A percentile compares a stretch with the other conserved stretches of the same genome.
phyloP scores from a whole-genome alignment of 2,329 filamentous ascomycete species.

The Allantophomopsis cytisporea region DNA sequence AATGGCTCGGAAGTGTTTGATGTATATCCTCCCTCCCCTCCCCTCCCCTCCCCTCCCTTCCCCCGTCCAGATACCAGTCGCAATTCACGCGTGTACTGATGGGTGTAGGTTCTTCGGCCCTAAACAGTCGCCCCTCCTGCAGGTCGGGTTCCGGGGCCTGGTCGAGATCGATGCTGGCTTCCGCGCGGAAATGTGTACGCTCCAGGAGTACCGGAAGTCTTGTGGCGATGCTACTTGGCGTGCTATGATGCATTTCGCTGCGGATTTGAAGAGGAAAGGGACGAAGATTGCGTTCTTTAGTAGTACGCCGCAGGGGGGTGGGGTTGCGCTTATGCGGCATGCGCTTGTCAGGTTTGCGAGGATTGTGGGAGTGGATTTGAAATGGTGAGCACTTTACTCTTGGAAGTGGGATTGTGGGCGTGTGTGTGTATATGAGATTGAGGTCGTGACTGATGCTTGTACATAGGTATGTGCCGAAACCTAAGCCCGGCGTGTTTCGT shows the following conservation, averaged over 20 bases:
- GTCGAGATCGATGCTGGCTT: constrained; percentile 44
- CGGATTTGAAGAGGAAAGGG: constrained; percentile 35
- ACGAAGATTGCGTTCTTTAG: constrained; percentile 51
- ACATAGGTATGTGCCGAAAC: constrained; percentile 50
- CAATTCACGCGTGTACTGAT: constrained; percentile 4
- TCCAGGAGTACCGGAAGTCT: constrained; percentile 36
- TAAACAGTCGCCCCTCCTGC: constrained; percentile 52
- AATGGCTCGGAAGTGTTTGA: constrained; percentile 66
- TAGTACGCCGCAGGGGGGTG: constrained; percentile 50
- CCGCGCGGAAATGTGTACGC: constrained; percentile 30
- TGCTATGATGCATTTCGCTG: constrained; percentile 38
- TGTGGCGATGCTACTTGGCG: constrained; percentile 40
- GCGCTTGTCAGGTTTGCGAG: constrained; percentile 58
- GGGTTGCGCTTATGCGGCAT: constrained; percentile 53
- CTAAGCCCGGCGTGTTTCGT: constrained; percentile 65
- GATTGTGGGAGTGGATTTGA: constrained; percentile 52
- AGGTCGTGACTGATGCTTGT: neutral
- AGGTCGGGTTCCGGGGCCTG: constrained; percentile 39
- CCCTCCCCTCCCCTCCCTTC: constrained; percentile 1
- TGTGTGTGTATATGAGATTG: neutral
- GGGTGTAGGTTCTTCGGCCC: constrained; percentile 59
- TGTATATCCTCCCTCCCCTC: constrained; percentile 30
- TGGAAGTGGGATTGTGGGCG: too few relatives aligned
- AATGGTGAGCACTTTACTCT: constrained; percentile 44
- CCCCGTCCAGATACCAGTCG: too few relatives aligned